Evolutionary conservation across 495 filamentous ascomycete genomes (phyloP).

Genomic region (Penicillium verhagenii): DNA sequence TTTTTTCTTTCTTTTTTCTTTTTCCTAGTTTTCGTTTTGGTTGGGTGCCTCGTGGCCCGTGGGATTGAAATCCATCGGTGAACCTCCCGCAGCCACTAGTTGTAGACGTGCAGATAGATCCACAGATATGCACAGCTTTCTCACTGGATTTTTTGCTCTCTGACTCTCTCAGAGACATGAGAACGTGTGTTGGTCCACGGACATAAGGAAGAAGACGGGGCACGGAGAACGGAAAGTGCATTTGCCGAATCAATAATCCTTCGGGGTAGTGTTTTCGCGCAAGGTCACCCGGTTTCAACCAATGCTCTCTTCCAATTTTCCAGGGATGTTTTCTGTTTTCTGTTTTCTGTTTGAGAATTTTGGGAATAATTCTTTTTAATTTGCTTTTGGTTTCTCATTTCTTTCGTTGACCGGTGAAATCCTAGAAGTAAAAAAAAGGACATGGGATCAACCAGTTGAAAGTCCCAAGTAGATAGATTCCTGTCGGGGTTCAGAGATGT

Average conservation of each 20-base stretch:
- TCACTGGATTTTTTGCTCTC: not conserved
- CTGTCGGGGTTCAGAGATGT: not conserved
- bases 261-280: not conserved
- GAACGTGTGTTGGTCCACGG: too few species aligned
- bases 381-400: too few species aligned
- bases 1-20: too few species aligned
- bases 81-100: conserved; percentile 6
- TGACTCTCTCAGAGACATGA: too few species aligned
- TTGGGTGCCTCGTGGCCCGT: conserved; percentile 8
- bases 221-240: not conserved
- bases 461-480: not conserved
- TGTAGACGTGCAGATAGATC: conserved; percentile 6
- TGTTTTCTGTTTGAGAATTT: too few species aligned
- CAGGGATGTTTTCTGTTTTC: too few species aligned
- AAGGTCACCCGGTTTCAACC: not conserved
- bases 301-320: not conserved
- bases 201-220: too few species aligned
- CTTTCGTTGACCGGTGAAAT: not conserved
- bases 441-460: too few species aligned
- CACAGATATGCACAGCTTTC: not conserved
- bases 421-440: too few species aligned
- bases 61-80: conserved; percentile 9
- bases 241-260: not conserved
- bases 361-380: too few species aligned
- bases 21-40: not conserved